Evolutionary conservation across 139 green algal species (phyloP).

Genomic region (Closterium sp.): DNA sequence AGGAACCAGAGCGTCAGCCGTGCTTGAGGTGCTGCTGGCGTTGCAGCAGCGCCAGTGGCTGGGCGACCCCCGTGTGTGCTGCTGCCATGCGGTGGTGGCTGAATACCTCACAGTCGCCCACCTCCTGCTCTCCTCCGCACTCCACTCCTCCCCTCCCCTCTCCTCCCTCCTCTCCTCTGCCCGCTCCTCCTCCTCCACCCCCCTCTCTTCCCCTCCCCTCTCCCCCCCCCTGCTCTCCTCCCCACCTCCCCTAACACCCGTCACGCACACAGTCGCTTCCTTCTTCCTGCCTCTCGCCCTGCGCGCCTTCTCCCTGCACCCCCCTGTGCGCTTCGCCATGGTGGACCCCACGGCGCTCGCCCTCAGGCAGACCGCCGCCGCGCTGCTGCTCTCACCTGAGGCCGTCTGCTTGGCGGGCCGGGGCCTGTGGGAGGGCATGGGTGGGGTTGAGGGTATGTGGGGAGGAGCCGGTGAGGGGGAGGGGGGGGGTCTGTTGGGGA

Average conservation of each 20-base stretch:
- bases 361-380: not conserved
- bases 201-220: not conserved
- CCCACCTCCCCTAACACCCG: not conserved
- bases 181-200: not conserved
- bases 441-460: not conserved
- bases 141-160: not conserved
- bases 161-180: not conserved
- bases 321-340: not conserved
- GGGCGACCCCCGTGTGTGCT: not conserved
- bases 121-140: not conserved
- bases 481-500: not conserved
- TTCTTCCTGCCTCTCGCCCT: not conserved
- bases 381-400: not conserved
- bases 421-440: not conserved
- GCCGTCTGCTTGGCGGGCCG: not conserved
- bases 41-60: constrained; percentile 30
- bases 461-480: not conserved
- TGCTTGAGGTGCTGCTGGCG: constrained; percentile 10
- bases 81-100: constrained; percentile 6
- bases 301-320: not conserved
- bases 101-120: constrained; percentile 20
- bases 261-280: not conserved
- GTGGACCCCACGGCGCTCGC: not conserved
- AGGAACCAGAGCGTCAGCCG: not conserved
- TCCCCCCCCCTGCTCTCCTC: not conserved